Base-by-base conservation (phyloP, 2,329 filamentous ascomycete species). In the Fusarium sp. region DNA sequence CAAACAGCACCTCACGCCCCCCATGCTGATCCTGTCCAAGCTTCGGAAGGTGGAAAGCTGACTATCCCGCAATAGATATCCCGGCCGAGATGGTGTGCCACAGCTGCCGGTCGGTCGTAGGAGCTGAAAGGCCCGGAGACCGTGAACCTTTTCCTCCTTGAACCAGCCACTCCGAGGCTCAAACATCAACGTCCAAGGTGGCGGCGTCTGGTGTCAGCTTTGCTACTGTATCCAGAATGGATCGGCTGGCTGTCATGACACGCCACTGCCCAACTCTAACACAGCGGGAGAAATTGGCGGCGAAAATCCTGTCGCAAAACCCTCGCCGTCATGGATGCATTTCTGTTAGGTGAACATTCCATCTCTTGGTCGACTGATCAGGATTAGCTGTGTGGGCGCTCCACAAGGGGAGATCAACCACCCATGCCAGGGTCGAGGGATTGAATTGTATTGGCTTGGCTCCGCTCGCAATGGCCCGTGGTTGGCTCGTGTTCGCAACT, bases 11-110 rank as follows among this genome's bases (percentile, higher is more conserved):
- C 66, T 68, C 58, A 61, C 59, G 40, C 54, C 47, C 27, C 33
- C 20, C 52, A 68, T 65, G 31, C 29, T 65, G 68, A 74, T 45
- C 71, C 38, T 62, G 38, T 35, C 27, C 40, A 62, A 59, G 69
- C 59, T 66, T 66, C 56, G 42, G 31, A 25, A 42, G 33, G 35
- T 47, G 25, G 66, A 38, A 63, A 70, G 63, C 60, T 60, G 64
- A 66, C 75, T 74, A 74, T 74, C 56, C 71, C 73, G 27, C 68
- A 69, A 66, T 60, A 52, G 65, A 63, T 70, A 45, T 70, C 54
- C 61, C 27, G 73, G 66, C 74, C 65, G 74, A 74, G 58, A 75
- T 73, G 72, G 72, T 75, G 72, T 74, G 61, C 71, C 65, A 59
- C 69, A 66, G 47, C 71, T 54, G 60, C 50, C 18, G 50, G 50